Percentiles rank a stretch among this genome's conserved stretches.
Conservation (phyloP, 345 rosid genomes). For the Corchorus olitorius region DNA sequence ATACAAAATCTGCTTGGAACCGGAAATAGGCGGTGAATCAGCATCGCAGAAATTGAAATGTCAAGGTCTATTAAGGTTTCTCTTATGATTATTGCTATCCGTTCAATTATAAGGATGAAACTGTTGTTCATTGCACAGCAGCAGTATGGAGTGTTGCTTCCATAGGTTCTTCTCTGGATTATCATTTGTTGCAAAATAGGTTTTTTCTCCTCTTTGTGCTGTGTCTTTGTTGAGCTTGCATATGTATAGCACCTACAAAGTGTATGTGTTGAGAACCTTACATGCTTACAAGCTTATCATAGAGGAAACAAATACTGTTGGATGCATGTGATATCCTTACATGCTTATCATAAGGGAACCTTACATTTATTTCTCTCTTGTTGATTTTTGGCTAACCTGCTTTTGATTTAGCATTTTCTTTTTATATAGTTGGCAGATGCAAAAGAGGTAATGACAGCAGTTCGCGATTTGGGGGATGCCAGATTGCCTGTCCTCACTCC, state of each 20-base stretch:
- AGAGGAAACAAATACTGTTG: background rate
- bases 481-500: slow-evolving; percentile 72
- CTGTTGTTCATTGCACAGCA: background rate
- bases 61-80: background rate
- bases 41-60: background rate
- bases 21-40: background rate
- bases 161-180: background rate
- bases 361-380: background rate
- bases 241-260: background rate
- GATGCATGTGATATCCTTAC: background rate
- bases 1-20: background rate
- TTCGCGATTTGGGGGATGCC: slow-evolving; percentile 43
- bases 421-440: slow-evolving; percentile 67
- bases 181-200: background rate
- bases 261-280: background rate
- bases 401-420: background rate
- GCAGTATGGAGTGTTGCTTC: background rate
- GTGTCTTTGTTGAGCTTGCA: background rate
- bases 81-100: background rate
- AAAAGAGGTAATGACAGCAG: slow-evolving; percentile 67
- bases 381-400: background rate
- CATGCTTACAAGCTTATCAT: background rate
- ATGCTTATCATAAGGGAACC: no score
- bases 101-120: background rate
- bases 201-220: background rate